phyloP scores from a whole-genome alignment of 148 eudicot species.

The Salicornia ramosissima region DNA sequence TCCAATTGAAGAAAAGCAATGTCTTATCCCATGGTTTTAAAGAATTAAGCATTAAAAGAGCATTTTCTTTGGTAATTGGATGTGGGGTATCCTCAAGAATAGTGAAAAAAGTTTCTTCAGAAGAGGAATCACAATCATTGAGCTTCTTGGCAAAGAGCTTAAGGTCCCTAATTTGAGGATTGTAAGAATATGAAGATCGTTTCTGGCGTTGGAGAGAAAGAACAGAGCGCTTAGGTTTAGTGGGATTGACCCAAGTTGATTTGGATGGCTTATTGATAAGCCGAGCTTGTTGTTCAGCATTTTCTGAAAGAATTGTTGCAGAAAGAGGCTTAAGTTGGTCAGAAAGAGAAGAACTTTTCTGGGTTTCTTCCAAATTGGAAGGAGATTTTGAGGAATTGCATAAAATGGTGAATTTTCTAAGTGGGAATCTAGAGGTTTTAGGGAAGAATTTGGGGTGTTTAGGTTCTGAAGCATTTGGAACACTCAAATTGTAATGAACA shows the following conservation, averaged over 20 bases:
- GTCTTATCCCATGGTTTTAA: constrained; percentile 76
- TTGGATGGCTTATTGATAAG: constrained; percentile 55
- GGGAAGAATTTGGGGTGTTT: constrained; percentile 35
- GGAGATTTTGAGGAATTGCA: constrained; percentile 42
- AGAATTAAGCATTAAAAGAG: constrained; percentile 68
- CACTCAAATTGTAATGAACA: constrained; percentile 29
- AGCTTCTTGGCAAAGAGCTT: constrained; percentile 61
- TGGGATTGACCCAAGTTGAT: constrained; percentile 90
- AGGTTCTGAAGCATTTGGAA: constrained; percentile 34
- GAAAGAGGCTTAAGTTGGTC: constrained; percentile 74
- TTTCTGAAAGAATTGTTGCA: constrained; percentile 41
- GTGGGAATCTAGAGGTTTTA: constrained; percentile 19
- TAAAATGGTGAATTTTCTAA: constrained; percentile 34
- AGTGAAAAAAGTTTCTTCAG: constrained; percentile 43
- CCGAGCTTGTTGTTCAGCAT: constrained; percentile 30
- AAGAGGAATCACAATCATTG: constrained; percentile 38
- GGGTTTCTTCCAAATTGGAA: constrained; percentile 27
- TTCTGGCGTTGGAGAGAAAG: constrained; percentile 70
- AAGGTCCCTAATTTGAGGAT: constrained; percentile 73
- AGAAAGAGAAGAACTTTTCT: constrained; percentile 61
- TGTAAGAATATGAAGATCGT: constrained; percentile 40
- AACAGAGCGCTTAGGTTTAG: constrained; percentile 61
- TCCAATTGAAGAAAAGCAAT: constrained; percentile 75
- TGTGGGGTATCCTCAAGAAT: constrained; percentile 55
- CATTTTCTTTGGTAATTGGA: constrained; percentile 53